Percentiles rank a stretch among this genome's conserved stretches.
These are phyloP conservation scores for Kodamaea sp. DNA, from an alignment of 1,139 yeast genomes.

Conservation along the genomic window DNA sequence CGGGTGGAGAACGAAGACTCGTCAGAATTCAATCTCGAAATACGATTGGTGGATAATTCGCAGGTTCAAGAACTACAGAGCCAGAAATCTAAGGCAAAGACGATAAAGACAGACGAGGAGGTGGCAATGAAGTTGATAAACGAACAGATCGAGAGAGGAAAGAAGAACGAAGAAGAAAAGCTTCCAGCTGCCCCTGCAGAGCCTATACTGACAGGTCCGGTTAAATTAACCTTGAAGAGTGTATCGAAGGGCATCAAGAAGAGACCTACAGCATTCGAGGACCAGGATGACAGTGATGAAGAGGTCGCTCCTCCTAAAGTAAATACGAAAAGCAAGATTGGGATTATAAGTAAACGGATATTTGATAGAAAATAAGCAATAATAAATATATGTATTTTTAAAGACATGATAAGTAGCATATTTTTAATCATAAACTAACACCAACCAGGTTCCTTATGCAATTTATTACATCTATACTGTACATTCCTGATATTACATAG, in stretches of 20 bases:
- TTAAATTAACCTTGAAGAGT: constrained; percentile 8
- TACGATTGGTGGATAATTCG: constrained; percentile 28
- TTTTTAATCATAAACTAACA: too few relatives aligned
- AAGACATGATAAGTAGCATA: too few relatives aligned
- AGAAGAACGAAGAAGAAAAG: constrained; percentile 10
- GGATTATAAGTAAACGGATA: constrained; percentile 5
- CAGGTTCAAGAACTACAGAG: constrained; percentile 15
- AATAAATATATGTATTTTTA: too few relatives aligned
- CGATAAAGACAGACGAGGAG: constrained; percentile 12
- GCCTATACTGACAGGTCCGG: constrained; percentile 10
- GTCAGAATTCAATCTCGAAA: constrained; percentile 40
- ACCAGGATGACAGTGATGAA: constrained; percentile 8
- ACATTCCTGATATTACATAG: background rate
- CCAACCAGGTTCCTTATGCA: too few relatives aligned
- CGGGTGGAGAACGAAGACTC: constrained; percentile 48
- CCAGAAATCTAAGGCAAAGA: constrained; percentile 21
- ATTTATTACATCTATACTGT: too few relatives aligned
- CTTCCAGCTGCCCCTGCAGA: constrained; percentile 5
- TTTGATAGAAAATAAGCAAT: constrained; percentile 1
- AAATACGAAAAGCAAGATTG: constrained; percentile 2
- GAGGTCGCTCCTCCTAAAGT: background rate
- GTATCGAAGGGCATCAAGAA: constrained; percentile 2
- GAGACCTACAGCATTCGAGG: constrained; percentile 11
- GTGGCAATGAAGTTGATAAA: constrained; percentile 44
- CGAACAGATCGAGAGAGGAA: constrained; percentile 55